phyloP scores from a whole-genome alignment of 352 stramenopile genomes.

The Globisporangium recalcitrans region DNA sequence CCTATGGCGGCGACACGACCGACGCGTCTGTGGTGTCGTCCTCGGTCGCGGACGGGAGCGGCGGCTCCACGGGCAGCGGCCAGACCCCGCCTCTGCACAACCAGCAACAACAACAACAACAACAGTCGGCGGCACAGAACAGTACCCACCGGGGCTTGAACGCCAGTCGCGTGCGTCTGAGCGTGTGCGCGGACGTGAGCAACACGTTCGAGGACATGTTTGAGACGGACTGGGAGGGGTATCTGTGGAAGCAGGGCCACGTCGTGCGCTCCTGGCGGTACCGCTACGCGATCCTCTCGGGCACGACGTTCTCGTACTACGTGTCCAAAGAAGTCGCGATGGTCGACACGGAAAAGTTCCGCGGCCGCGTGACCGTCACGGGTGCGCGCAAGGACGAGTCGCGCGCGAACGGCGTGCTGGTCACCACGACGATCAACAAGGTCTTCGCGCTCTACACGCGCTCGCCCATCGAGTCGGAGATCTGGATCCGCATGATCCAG shows the following conservation, averaged over 20 bases:
- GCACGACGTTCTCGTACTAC: conserved; percentile 80
- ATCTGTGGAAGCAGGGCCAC: conserved; percentile 85
- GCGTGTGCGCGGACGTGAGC: conserved; percentile 64
- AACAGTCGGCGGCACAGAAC: background rate
- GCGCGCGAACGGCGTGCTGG: conserved; percentile 70
- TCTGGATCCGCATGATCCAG: conserved; percentile 84
- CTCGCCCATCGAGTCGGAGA: conserved; percentile 71
- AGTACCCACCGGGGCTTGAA: conserved; percentile 1
- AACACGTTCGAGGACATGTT: conserved; percentile 79
- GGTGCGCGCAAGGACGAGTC: conserved; percentile 57
- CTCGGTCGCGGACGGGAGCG: conserved; percentile 46
- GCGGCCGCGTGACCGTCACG: conserved; percentile 74
- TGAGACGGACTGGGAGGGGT: conserved; percentile 86
- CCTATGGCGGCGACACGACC: conserved; percentile 38
- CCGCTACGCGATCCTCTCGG: conserved; percentile 77
- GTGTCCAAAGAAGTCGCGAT: conserved; percentile 75
- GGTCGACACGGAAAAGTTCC: conserved; percentile 79
- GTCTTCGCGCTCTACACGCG: conserved; percentile 82
- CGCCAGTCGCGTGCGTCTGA: conserved; percentile 36
- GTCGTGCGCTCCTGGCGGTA: conserved; percentile 84
- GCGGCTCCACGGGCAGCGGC: conserved; percentile 19
- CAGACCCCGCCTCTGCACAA: background rate
- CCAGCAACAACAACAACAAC: conserved; percentile 6
- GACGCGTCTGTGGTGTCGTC: conserved; percentile 56
- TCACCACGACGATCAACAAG: conserved; percentile 86